phyloP scores from a whole-genome alignment of 2,329 filamentous ascomycete genomes.

The Arthrobotrys sphaeroides region DNA sequence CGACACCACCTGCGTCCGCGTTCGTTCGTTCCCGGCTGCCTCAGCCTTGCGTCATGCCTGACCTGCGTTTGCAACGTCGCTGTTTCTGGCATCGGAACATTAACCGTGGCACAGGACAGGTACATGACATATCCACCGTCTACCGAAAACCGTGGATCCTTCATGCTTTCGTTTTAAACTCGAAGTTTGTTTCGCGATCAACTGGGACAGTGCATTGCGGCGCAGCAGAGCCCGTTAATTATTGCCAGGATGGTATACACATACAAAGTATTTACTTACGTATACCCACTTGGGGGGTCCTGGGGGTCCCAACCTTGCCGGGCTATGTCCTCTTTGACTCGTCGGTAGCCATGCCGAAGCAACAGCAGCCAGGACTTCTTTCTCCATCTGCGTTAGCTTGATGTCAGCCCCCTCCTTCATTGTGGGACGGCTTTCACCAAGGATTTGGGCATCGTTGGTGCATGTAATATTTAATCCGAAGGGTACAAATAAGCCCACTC shows the following conservation, averaged over 20 bases:
- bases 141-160: background rate
- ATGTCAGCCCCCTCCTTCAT: constrained; percentile 30
- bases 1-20: constrained; percentile 2
- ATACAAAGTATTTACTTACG: too few relatives aligned
- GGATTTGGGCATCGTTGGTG: background rate
- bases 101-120: constrained; percentile 20
- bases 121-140: background rate
- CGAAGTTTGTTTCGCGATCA: background rate
- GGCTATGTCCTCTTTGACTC: background rate
- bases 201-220: background rate
- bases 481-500: constrained; percentile 31
- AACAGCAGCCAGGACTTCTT: background rate
- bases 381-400: constrained; percentile 28
- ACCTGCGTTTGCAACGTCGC: constrained; percentile 14
- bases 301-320: too few relatives aligned
- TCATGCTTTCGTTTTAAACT: too few relatives aligned
- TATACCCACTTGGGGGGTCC: background rate
- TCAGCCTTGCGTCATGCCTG: constrained; percentile 42
- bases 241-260: too few relatives aligned
- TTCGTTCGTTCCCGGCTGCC: too few relatives aligned
- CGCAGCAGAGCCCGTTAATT: background rate
- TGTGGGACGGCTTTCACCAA: background rate
- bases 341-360: constrained; percentile 3
- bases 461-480: background rate
- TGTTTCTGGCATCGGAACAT: background rate